Conservation (phyloP, 495 filamentous ascomycete species). For the Penicillium roqueforti region DNA sequence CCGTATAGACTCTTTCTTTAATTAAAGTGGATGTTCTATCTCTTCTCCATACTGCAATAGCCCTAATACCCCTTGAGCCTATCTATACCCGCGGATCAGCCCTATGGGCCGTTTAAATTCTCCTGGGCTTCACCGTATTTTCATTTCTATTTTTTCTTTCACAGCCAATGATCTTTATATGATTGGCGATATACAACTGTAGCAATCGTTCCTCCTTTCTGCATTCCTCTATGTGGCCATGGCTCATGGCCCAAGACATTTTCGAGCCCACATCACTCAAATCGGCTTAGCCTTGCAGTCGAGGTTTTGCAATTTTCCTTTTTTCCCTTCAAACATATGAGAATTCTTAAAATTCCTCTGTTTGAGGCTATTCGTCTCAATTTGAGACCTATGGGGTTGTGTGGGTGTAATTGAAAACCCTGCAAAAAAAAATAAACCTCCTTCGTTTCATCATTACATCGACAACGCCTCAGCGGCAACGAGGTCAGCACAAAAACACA, state of each 20-base stretch:
- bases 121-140: background rate
- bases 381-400: background rate
- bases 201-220: background rate
- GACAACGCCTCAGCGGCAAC: background rate
- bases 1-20: too few species aligned
- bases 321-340: background rate
- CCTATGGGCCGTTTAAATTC: background rate
- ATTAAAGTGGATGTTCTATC: background rate
- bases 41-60: background rate
- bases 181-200: background rate
- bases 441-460: background rate
- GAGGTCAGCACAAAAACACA: background rate
- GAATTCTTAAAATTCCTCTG: background rate
- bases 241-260: background rate
- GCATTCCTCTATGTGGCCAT: background rate
- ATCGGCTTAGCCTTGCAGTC: background rate
- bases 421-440: background rate
- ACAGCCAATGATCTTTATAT: background rate
- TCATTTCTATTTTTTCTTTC: background rate
- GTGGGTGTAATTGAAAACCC: background rate
- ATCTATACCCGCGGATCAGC: background rate
- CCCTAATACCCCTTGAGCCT: background rate
- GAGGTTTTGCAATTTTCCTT: background rate
- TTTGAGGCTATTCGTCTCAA: background rate
- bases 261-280: background rate